phyloP scores from a whole-genome alignment of 1,284 basidiomycete species.

The Ceratorhiza oryzae-sativae region DNA sequence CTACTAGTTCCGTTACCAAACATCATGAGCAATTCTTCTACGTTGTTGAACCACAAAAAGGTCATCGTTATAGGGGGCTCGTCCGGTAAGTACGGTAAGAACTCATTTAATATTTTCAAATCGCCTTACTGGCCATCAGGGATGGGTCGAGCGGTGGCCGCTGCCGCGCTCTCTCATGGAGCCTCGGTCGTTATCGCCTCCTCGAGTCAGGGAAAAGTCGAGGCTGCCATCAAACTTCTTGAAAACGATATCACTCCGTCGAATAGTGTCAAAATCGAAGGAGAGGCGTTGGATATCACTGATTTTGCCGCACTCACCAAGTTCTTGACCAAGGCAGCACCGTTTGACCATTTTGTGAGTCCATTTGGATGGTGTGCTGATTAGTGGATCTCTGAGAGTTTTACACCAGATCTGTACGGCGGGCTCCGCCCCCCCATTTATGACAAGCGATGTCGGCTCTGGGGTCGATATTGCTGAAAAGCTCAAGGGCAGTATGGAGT shows the following conservation, averaged over 20 bases:
- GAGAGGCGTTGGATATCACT: conserved; percentile 2
- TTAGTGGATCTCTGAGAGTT: not conserved
- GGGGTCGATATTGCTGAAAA: conserved; percentile 1
- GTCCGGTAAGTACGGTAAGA: not conserved
- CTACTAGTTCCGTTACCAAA: too few relatives aligned
- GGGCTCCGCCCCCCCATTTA: not conserved
- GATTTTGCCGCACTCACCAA: not conserved
- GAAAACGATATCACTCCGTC: not conserved
- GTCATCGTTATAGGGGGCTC: conserved; percentile 8
- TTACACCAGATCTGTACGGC: conserved; percentile 12
- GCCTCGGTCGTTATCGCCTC: conserved; percentile 30
- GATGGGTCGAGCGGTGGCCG: conserved; percentile 24
- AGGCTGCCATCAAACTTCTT: conserved; percentile 7
- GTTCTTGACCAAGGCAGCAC: conserved; percentile 12
- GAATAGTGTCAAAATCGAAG: not conserved
- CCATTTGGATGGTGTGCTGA: too few relatives aligned
- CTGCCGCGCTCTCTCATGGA: conserved; percentile 18
- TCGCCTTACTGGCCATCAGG: not conserved
- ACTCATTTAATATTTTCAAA: not conserved
- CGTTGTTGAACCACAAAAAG: not conserved
- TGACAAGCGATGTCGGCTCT: not conserved
- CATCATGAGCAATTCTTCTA: not conserved
- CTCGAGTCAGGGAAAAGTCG: conserved; percentile 20
- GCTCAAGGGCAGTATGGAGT: conserved; percentile 13
- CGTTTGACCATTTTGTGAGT: conserved; percentile 29